Evolutionary conservation across 2,329 filamentous ascomycete genomes (phyloP).

Genomic region (Talaromyces pinophilus): DNA sequence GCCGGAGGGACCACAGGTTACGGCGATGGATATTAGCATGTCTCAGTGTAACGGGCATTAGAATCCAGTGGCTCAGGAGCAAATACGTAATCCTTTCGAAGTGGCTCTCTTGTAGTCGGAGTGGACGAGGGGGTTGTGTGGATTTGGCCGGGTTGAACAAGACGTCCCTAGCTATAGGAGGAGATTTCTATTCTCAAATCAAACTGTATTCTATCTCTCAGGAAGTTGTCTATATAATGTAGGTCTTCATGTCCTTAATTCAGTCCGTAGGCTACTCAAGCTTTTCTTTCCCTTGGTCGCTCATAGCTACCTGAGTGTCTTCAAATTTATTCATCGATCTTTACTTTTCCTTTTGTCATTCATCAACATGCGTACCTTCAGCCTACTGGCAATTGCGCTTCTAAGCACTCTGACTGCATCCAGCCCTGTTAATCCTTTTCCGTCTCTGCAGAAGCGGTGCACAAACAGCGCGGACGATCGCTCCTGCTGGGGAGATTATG

Average conservation of each 20-base stretch:
- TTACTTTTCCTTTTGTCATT: neutral
- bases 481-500: slow-evolving; percentile 21
- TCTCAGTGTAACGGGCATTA: neutral
- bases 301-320: neutral
- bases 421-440: neutral
- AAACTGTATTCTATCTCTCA: neutral
- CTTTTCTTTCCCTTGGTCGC: neutral
- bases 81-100: neutral
- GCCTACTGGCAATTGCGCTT: neutral
- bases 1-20: neutral
- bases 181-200: neutral
- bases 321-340: neutral
- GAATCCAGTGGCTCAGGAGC: neutral
- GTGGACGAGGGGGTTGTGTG: neutral
- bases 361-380: neutral
- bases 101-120: neutral
- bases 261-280: neutral
- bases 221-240: neutral
- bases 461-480: slow-evolving; percentile 17
- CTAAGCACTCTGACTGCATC: neutral
- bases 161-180: neutral
- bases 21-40: neutral
- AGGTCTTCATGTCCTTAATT: neutral
- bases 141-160: neutral
- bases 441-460: neutral